Evolutionary conservation across 495 filamentous ascomycete species (phyloP), one percentile per base, ranked within the genome.

Genomic region (Immersiella caudata): DNA sequence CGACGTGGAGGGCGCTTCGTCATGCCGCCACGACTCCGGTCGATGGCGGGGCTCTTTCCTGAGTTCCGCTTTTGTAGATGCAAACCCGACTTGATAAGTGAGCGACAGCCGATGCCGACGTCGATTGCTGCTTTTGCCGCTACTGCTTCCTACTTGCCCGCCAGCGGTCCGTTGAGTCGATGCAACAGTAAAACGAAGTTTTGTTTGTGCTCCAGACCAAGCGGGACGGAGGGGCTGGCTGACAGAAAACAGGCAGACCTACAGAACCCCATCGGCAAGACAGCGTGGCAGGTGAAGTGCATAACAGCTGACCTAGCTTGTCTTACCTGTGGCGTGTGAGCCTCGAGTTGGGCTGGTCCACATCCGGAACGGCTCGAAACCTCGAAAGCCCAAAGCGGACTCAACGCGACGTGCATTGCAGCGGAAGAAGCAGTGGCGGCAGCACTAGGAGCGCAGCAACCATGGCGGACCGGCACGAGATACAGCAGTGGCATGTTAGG

Each of bases 401-500:
- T 46, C 40, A 46, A 12, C 40, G 40, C 26, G 16, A 33, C 57
- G 0, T 33, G 20, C 54, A 57, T 25, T 18, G 55, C 55, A 33
- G 55, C 24, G n/a, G 7, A 2, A 27, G 7, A 2, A 12, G 51
- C 51, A 22, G 7, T n/a, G 22, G 25, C 26, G 3, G 14, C 55
- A 58, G 6, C 14, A 14, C 5, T n/a, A 55, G 20, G 6, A 55
- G 20, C 51, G 9, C 51, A 27, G 55, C 55, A 58, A 0, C 62
- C 67, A 78, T 77, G 72, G 70, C 71, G 36, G 54, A 61, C 57
- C 50, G 27, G 36, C 8, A 70, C 56, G 59, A 64, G 26, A 59
- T 82, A 16, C 79, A 82, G 67, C 70, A 75, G 66, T 84, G 82
- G 82, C 71, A 75, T 54, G 77, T 80, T 69, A 76, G 74, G 35